Evolutionary conservation across 305 asterid species (phyloP), one percentile per base, ranked within the genome.

Genomic region (Coffea humblotiana): DNA sequence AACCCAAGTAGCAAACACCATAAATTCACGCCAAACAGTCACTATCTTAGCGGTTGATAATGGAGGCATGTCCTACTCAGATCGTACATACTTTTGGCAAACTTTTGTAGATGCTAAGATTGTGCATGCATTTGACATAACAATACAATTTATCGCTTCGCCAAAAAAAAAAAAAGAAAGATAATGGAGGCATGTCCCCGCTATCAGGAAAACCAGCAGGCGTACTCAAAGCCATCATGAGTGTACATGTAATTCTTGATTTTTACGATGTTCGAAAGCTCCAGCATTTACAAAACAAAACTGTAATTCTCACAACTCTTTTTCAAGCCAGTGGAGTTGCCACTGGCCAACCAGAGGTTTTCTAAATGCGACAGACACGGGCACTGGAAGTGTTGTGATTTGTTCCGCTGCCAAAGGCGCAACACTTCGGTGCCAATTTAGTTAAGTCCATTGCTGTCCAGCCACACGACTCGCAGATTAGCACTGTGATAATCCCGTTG

Each of bases 21-120:
- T 94, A 67, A 91, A 91, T 83, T 65, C 88, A 1, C 90, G 89
- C 8, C 82, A 77, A 18, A 84, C 95, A 0, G 74, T 90, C 86
- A 92, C 97, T 0, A 54, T 94, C 60, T 86, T 94, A 2, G 93
- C 71, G 0, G 92, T 90, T n/a, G 91, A 81, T 11, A 91, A 94
- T 52, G 47, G 35, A 47, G 77, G 84, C 87, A 29, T 91, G 6
- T 32, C 87, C 7, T 32, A 32, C 32, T 1, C 32, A 32, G 32
- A 32, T 32, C 32, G 32, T 32, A 32, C 32, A 32, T 32, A 32
- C 32, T 32, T 32, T 32, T 32, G 32, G 32, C 32, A 32, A 32
- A 32, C 32, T 32, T 32, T 32, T 32, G 32, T 32, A 32, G 32
- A 32, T 32, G 2, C 32, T 32, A 32, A 32, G 32, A 32, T 32